Evolutionary conservation across 208 protist species (phyloP), one percentile per base, ranked within the genome.

Genomic region (Spongospora subterranea): DNA sequence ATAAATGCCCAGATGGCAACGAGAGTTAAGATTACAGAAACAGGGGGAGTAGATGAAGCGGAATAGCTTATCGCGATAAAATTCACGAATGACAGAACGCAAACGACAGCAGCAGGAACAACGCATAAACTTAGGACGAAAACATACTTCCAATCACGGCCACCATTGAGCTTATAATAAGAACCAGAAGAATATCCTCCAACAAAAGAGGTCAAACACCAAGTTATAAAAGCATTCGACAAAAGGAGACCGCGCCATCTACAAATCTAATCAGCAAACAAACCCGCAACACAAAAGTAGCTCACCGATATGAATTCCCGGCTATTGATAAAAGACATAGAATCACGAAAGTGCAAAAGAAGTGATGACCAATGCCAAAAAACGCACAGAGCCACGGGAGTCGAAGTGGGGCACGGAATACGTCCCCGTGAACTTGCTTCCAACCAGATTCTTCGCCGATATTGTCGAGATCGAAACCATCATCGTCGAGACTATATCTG

Each of bases 341-440:
- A 6, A 82, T 20, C 6, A 35, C 40, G 71, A 82, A 13, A 6
- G 35, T 35, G 13, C 35, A 82, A n/a, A 91, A 54, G 45, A 91
- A 11, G 20, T 89, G 38, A 88, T 76, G 41, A 0, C 90, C 90
- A 46, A 46, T 17, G 0, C 64, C 64, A 50, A 91, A 0, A 24
- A 89, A 13, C 24, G 17, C 0, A 0, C 13, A 20, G 0, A 91
- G 20, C 17, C 6, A 11, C 0, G 53, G 46, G 6, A 54, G 35
- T 46, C 64, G 6, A 40, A 0, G 46, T 17, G 91, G 88, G 0
- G 45, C 0, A 41, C 89, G 90, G 64, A 91, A 92, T 38, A 93
- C 92, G 50, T 93, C 92, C 29, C 90, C 90, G 50, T 93, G 92
- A 54, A 93, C 46, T 43, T 89, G 71, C 43, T 93, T 93, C 92